phyloP scores from a whole-genome alignment of 306 rosid genomes.

The Mucuna pruriens region DNA sequence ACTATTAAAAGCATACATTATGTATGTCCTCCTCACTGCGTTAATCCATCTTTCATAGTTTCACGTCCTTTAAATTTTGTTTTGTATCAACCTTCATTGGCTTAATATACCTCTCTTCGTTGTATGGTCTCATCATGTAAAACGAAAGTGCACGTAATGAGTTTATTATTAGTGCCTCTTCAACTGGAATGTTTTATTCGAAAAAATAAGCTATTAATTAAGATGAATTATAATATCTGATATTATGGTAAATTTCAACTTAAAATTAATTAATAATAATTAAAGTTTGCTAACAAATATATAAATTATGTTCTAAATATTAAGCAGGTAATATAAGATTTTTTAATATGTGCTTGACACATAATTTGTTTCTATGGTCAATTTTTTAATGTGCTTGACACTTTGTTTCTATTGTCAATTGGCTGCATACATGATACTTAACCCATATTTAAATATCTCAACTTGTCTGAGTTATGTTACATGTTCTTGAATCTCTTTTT shows the following conservation, averaged over 20 bases:
- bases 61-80: neutral
- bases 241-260: too few species aligned
- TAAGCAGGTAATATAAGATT: too few species aligned
- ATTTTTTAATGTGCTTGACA: conserved; percentile 22
- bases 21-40: neutral
- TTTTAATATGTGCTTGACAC: too few species aligned
- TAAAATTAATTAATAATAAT: too few species aligned
- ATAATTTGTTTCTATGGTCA: too few species aligned
- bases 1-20: neutral
- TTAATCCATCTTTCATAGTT: neutral
- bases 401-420: conserved; percentile 4
- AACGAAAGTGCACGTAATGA: neutral
- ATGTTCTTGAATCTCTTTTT: neutral
- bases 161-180: too few species aligned
- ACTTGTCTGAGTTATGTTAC: neutral
- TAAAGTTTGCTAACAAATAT: too few species aligned
- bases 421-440: conserved; percentile 8
- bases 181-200: too few species aligned
- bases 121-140: neutral
- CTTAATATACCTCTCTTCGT: neutral
- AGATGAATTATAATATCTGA: too few species aligned
- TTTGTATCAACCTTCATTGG: neutral
- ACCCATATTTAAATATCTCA: conserved; percentile 27
- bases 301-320: too few species aligned
- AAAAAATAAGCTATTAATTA: too few species aligned